Conservation (phyloP, 1,139 yeast genomes). For the Lipomyces yarrowii region DNA sequence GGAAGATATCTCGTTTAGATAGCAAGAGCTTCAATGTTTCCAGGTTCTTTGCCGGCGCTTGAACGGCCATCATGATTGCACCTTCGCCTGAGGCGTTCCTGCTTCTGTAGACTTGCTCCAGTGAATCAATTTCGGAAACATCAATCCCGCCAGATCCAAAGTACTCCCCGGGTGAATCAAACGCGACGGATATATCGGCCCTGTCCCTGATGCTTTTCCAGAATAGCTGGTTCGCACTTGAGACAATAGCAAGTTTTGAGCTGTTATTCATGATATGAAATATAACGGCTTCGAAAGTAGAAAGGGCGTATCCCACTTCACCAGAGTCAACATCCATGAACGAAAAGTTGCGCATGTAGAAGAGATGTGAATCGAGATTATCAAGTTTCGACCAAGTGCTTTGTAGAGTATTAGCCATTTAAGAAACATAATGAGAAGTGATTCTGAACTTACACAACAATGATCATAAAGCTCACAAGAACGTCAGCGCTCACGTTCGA, state of each 20-base stretch:
- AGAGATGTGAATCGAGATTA: constrained; percentile 63
- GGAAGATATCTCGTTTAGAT: constrained; percentile 52
- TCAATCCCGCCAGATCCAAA: constrained; percentile 26
- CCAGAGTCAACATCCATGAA: constrained; percentile 54
- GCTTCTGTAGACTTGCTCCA: constrained; percentile 52
- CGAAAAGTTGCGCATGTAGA: constrained; percentile 65
- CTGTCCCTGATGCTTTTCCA: constrained; percentile 54
- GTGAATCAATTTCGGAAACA: constrained; percentile 40
- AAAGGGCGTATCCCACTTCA: constrained; percentile 60
- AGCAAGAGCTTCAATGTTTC: constrained; percentile 52
- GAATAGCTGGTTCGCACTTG: constrained; percentile 54
- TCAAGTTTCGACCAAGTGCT: constrained; percentile 59
- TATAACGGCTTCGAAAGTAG: constrained; percentile 83
- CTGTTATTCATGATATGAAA: constrained; percentile 57
- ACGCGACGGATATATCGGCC: constrained; percentile 16
- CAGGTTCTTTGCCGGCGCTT: constrained; percentile 27
- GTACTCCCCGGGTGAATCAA: constrained; percentile 24
- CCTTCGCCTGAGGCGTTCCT: constrained; percentile 71
- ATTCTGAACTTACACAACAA: constrained; percentile 52
- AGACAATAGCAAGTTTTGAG: constrained; percentile 48
- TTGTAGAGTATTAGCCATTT: not conserved
- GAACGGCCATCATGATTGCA: constrained; percentile 42
- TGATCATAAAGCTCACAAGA: constrained; percentile 67
- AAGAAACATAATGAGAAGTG: not conserved
- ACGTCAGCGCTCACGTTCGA: constrained; percentile 74